Evolutionary conservation across 129 eudicot genomes (phyloP).

Genomic region (Flaveria trinervia): DNA sequence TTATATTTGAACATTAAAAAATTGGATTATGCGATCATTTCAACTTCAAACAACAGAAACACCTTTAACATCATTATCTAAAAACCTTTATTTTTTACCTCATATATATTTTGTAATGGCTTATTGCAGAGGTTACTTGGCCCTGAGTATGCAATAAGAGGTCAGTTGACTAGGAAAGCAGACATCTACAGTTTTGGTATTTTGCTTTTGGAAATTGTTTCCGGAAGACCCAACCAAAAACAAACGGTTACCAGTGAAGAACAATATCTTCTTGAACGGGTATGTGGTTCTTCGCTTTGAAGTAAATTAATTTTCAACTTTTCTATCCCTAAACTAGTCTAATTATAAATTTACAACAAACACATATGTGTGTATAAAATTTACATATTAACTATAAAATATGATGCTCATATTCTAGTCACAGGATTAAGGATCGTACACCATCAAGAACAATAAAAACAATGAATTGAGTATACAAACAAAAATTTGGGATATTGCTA

Average conservation of each 20-base stretch:
- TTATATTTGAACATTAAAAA: background rate
- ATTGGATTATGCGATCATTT: background rate
- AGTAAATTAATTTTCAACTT: background rate
- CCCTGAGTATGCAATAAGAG: constrained; percentile 91
- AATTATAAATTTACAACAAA: background rate
- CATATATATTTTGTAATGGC: background rate
- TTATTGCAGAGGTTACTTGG: constrained; percentile 84
- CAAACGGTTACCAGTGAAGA: constrained; percentile 64
- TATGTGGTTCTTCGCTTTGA: constrained; percentile 33
- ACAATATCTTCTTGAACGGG: constrained; percentile 84
- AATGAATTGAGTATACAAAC: no score
- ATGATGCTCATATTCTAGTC: background rate
- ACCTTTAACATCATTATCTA: background rate
- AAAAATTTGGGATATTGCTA: no score
- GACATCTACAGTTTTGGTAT: constrained; percentile 88
- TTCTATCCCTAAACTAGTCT: background rate
- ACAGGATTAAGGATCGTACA: no score
- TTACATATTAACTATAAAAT: background rate
- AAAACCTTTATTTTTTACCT: background rate
- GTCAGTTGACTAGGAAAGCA: constrained; percentile 88
- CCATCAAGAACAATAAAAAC: no score
- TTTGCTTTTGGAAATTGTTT: constrained; percentile 81
- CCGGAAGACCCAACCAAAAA: constrained; percentile 74
- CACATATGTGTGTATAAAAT: background rate
- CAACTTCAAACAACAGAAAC: background rate